Evolutionary conservation across 345 rosid species (phyloP), one percentile per base, ranked within the genome.

Genomic region (Nephelium lappaceum): DNA sequence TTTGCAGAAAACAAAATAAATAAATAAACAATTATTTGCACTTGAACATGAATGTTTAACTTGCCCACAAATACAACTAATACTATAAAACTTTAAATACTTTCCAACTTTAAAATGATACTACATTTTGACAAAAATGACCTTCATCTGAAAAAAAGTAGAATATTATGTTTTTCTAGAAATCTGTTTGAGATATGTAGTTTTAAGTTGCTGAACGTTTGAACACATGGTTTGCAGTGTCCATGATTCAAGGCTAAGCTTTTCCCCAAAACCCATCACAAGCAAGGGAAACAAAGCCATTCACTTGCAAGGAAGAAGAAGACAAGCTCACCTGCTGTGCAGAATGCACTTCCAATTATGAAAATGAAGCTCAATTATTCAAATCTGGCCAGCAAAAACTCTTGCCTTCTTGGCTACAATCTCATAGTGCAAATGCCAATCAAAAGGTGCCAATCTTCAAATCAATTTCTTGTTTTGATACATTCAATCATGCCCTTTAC

Each of bases 271-370:
- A 72, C 77, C 77, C 87, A 77, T 77, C 87, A 78, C 90, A 77
- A 80, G 79, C 45, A 42, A 74, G 78, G 65, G 98, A 92, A 79
- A 85, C 81, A 81, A 89, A 89, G 83, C 87, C 90, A 53, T 75
- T 79, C 51, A 81, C 78, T 27, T 84, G 72, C 77, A 89, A 87
- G 73, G 89, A 89, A 45, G 92, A 85, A 55, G 84, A 85, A 80
- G 90, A 88, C 19, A 84, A 84, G 81, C 87, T 90, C 63, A 83
- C 60, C 62, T 86, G 89, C 77, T 95, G 97, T 53, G 85, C 84
- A 63, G 95, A 95, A 79, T 95, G 98, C 90, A 88, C 81, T 70
- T 89, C 86, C 12, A 88, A 85, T 68, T 95, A 84, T 67, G 95
- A 92, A 81, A 91, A 86, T 77, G 97, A 95, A 88, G 94, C 91